These are phyloP conservation scores for Euphorbia pulcherrima DNA, from an alignment of 345 rosid genomes.

Conservation along the genomic window DNA sequence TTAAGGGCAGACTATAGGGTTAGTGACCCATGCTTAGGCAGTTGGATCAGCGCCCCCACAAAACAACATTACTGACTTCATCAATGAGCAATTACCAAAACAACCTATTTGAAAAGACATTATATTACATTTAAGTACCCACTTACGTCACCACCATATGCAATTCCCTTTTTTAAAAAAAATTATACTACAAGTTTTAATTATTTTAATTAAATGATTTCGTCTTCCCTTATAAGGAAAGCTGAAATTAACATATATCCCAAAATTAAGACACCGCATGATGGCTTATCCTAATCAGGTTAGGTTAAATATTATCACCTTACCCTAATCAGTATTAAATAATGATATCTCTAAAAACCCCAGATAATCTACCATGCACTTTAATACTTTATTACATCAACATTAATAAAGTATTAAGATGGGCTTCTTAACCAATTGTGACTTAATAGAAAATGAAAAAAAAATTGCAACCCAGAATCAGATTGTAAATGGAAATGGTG, in stretches of 20 bases:
- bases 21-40: slow-evolving; percentile 19
- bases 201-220: background rate
- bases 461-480: slow-evolving; percentile 10
- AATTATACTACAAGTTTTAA: background rate
- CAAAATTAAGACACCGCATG: background rate
- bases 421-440: slow-evolving; percentile 10
- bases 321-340: background rate
- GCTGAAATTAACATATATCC: slow-evolving; percentile 12
- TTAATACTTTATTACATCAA: slow-evolving; percentile 7
- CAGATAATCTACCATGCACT: slow-evolving; percentile 16
- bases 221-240: slow-evolving; percentile 37
- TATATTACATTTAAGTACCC: slow-evolving; percentile 15
- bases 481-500: slow-evolving; percentile 4
- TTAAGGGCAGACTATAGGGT: background rate
- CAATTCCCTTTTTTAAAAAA: background rate
- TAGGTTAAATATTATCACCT: background rate
- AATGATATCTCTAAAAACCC: slow-evolving; percentile 1
- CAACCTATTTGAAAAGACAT: slow-evolving; percentile 23
- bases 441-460: background rate
- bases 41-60: slow-evolving; percentile 12
- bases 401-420: background rate
- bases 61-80: slow-evolving; percentile 38
- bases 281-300: background rate
- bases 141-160: slow-evolving; percentile 8
- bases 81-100: slow-evolving; percentile 26